Evolutionary conservation across 257 asterid species (phyloP).

Genomic region (Ilex asprella): DNA sequence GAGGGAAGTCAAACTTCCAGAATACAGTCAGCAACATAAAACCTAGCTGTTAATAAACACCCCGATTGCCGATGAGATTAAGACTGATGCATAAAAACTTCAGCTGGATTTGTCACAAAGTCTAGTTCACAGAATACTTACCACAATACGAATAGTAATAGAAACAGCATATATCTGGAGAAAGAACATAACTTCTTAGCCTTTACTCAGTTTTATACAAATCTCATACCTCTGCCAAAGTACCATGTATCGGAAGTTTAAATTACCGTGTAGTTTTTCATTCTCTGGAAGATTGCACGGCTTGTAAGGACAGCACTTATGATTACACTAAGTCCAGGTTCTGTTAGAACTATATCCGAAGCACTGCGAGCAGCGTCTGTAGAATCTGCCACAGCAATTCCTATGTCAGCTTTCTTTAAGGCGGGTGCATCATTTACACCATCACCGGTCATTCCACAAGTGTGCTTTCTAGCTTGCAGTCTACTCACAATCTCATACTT

Average conservation of each 20-base stretch:
- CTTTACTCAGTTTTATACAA: too few relatives aligned
- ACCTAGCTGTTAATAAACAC: slow-evolving; percentile 20
- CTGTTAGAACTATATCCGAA: slow-evolving; percentile 30
- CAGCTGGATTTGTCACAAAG: neutral
- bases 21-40: slow-evolving; percentile 21
- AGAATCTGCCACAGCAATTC: slow-evolving; percentile 33
- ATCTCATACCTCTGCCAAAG: neutral
- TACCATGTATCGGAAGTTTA: neutral
- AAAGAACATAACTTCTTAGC: neutral
- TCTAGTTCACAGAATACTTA: slow-evolving; percentile 6
- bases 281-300: slow-evolving; percentile 34
- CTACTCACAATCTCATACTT: slow-evolving; percentile 29
- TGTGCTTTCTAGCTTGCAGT: slow-evolving; percentile 24
- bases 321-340: slow-evolving; percentile 29
- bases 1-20: slow-evolving; percentile 31
- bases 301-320: slow-evolving; percentile 31
- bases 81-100: neutral
- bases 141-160: slow-evolving; percentile 33
- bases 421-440: slow-evolving; percentile 38
- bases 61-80: neutral
- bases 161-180: slow-evolving; percentile 34
- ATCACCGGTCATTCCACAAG: slow-evolving; percentile 37
- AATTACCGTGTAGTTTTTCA: slow-evolving; percentile 30
- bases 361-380: slow-evolving; percentile 36
- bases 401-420: slow-evolving; percentile 26